phyloP scores from a whole-genome alignment of 306 rosid species.

The Casuarina cunninghamiana region DNA sequence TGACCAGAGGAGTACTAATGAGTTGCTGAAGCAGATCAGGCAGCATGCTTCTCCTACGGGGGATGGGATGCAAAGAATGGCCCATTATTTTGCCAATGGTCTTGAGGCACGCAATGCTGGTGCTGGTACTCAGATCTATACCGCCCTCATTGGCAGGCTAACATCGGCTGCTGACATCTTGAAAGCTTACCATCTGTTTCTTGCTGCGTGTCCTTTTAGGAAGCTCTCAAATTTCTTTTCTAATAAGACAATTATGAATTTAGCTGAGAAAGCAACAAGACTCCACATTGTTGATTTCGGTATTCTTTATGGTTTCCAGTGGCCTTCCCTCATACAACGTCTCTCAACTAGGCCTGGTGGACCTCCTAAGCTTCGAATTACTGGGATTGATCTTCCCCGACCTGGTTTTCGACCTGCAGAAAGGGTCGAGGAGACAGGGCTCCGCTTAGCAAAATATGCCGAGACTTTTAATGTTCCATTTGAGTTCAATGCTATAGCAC shows the following conservation, averaged over 20 bases:
- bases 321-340: constrained; percentile 36
- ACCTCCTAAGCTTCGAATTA: constrained; percentile 44
- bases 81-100: constrained; percentile 42
- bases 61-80: constrained; percentile 43
- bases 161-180: constrained; percentile 40
- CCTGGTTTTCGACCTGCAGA: constrained; percentile 46
- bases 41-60: constrained; percentile 34
- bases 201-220: constrained; percentile 39
- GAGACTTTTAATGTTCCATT: constrained; percentile 38
- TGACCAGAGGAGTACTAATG: constrained; percentile 26
- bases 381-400: constrained; percentile 41
- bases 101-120: constrained; percentile 46
- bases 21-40: constrained; percentile 40
- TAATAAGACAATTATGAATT: constrained; percentile 37
- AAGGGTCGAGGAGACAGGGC: constrained; percentile 40
- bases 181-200: constrained; percentile 45
- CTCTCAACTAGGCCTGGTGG: constrained; percentile 34
- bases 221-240: constrained; percentile 37
- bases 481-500: constrained; percentile 42
- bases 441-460: constrained; percentile 33
- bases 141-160: constrained; percentile 32
- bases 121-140: constrained; percentile 36
- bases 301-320: constrained; percentile 37
- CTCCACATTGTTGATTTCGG: constrained; percentile 44
- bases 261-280: constrained; percentile 35